phyloP scores from a whole-genome alignment of 2,329 filamentous ascomycete species.

The Sporothrix schenckii region DNA sequence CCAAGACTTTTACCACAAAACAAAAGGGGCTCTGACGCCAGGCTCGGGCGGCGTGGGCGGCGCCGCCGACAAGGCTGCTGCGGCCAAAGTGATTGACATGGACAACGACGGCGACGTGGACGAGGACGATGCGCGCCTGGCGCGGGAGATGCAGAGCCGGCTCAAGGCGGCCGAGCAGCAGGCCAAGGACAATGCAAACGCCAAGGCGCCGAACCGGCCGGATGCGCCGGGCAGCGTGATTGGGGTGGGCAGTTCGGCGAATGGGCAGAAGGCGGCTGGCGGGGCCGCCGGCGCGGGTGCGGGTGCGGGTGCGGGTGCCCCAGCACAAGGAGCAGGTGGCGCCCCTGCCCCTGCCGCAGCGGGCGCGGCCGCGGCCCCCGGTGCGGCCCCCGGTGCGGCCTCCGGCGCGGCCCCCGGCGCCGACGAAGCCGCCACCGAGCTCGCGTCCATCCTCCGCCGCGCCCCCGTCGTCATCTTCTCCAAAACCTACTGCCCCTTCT shows the following conservation, averaged over 20 bases:
- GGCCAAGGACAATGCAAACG: slow-evolving; percentile 69
- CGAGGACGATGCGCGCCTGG: slow-evolving; percentile 58
- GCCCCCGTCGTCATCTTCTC: slow-evolving; percentile 89
- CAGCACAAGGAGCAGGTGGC: slow-evolving; percentile 39
- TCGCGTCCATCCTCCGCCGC: slow-evolving; percentile 77
- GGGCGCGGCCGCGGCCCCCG: slow-evolving; percentile 43
- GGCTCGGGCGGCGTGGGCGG: slow-evolving; percentile 40
- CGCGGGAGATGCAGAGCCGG: slow-evolving; percentile 60
- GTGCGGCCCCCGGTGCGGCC: slow-evolving; percentile 48
- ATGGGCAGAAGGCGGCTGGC: slow-evolving; percentile 53
- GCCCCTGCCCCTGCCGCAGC: slow-evolving; percentile 59
- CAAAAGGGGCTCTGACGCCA: slow-evolving; percentile 54
- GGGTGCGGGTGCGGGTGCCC: slow-evolving; percentile 38
- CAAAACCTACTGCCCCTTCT: slow-evolving; percentile 89
- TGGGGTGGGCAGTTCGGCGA: slow-evolving; percentile 61
- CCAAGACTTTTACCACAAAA: slow-evolving; percentile 64
- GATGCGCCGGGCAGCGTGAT: slow-evolving; percentile 61
- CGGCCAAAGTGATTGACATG: slow-evolving; percentile 50
- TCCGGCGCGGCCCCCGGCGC: slow-evolving; percentile 49
- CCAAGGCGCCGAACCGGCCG: slow-evolving; percentile 64
- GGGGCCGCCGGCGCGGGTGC: slow-evolving; percentile 32
- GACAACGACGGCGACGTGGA: slow-evolving; percentile 60
- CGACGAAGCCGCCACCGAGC: slow-evolving; percentile 66
- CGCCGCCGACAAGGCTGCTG: slow-evolving; percentile 26
- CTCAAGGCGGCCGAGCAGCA: slow-evolving; percentile 70